Conservation (phyloP, 805 yeast genomes). For the Candida sphagnicola region DNA sequence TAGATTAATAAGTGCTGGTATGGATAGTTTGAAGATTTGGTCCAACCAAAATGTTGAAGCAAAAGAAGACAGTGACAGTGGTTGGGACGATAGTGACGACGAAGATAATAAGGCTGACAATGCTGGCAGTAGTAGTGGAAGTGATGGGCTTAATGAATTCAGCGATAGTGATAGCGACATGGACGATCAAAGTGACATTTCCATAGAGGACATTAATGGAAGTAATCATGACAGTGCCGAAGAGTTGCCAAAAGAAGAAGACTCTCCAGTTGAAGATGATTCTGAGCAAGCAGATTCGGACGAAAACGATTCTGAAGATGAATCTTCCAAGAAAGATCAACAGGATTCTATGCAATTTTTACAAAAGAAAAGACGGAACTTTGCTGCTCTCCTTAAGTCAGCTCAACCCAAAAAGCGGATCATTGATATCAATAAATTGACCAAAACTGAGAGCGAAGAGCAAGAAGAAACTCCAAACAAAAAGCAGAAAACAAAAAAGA, state of each 20-base stretch:
- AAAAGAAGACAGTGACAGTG: conserved; percentile 13
- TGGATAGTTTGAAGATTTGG: conserved; percentile 83
- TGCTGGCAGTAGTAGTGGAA: conserved; percentile 8
- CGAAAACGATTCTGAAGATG: conserved; percentile 12
- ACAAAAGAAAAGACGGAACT: conserved; percentile 5
- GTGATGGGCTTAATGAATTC: conserved; percentile 5
- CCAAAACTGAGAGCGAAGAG: conserved; percentile 8
- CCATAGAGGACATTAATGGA: conserved; percentile 6
- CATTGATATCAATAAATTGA: conserved; percentile 17
- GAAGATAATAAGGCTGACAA: conserved; percentile 16
- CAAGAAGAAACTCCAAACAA: conserved; percentile 17
- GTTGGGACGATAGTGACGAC: conserved; percentile 24
- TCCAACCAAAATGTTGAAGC: conserved; percentile 23
- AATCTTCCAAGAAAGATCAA: conserved; percentile 5
- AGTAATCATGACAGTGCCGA: not conserved
- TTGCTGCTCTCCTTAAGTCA: conserved; percentile 6
- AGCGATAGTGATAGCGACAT: conserved; percentile 8
- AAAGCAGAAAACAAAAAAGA: conserved; percentile 29
- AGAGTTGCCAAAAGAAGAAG: too few species aligned
- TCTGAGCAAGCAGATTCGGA: conserved; percentile 13
- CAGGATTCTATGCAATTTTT: conserved; percentile 5
- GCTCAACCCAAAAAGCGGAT: conserved; percentile 13
- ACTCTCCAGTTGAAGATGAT: conserved; percentile 5
- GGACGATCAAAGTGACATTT: conserved; percentile 9
- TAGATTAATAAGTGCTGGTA: conserved; percentile 75